Evolutionary conservation across 768 basidiomycete species (phyloP), one percentile per base, ranked within the genome.

Genomic region (Lactarius sanguifluus): DNA sequence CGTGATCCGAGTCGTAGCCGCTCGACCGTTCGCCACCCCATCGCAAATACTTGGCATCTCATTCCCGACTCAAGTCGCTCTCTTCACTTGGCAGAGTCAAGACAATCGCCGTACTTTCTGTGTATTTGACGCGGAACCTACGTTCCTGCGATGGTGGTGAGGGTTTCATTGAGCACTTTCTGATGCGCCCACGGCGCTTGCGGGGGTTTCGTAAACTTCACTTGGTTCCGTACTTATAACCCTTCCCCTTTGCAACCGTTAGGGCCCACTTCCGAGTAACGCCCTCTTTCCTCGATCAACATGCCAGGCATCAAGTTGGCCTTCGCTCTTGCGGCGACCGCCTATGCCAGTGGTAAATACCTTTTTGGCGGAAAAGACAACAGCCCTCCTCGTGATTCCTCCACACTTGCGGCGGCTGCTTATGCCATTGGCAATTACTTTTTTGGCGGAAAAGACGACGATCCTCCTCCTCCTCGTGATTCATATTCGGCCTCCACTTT

Each of bases 91-190:
- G 18, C 20, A 18, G 30, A 56, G 55, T 30, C 32, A 56, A 34
- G 55, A 18, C 30, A 56, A 56, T 56, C 30, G 55, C 55, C 30
- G 55, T 56, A 34, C 20, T 32, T 56, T 32, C 55, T 30, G 55
- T 32, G 16, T 34, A 34, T 56, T n/a, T 56, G 55, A n/a, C 9
- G 30, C 55, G 9, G 30, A 23, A 20, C 15, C 55, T 13, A 32
- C 55, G 9, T 32, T 34, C 55, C 55, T 32, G 3, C 32, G 1
- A 6, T 20, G 30, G 55, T 30, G 30, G 32, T 32, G 18, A 30
- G 20, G 12, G 30, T 20, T 56, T 10, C 10, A 0, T 38, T 40
- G 4, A 3, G 3, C 12, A 8, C 10, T 32, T 32, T 32, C 55
- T 34, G 55, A 56, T 56, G 20, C 30, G 32, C 28, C 12, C 30